These are phyloP conservation scores for Pelargonium citronellum DNA, from an alignment of 441 rosid genomes.

Conservation along the genomic window DNA sequence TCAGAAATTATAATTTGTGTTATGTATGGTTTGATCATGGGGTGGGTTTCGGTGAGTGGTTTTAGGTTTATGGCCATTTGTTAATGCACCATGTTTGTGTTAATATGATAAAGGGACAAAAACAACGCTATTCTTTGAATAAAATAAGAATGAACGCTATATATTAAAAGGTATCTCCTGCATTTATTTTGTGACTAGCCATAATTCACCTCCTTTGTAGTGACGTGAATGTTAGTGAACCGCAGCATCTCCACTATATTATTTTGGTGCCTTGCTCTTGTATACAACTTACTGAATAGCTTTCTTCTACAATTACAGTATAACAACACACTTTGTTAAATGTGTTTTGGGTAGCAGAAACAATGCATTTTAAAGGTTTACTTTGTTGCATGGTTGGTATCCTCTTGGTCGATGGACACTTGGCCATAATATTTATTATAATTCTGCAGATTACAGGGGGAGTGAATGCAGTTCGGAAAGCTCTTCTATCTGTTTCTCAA, in stretches of 20 bases:
- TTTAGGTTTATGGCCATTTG: background rate
- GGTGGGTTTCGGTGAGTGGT: background rate
- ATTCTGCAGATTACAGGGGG: slow-evolving; percentile 56
- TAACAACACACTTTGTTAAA: background rate
- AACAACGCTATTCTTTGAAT: too few species aligned
- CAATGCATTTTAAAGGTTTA: background rate
- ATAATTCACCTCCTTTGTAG: background rate
- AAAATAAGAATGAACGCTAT: too few species aligned
- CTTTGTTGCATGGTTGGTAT: background rate
- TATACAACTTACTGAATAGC: background rate
- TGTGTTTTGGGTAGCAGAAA: background rate
- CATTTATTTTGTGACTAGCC: background rate
- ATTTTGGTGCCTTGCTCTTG: background rate
- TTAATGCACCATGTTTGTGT: background rate
- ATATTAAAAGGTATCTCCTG: background rate
- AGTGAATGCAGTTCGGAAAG: slow-evolving; percentile 54
- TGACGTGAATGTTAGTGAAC: background rate
- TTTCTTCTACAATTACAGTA: background rate
- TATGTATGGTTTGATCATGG: background rate
- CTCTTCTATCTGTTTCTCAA: slow-evolving; percentile 47
- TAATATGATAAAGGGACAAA: background rate
- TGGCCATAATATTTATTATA: slow-evolving; percentile 10
- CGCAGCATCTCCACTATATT: background rate
- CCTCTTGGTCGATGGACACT: background rate
- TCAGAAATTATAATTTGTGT: background rate